Conservation (phyloP, 208 protist genomes). For the Leishmania mexicana region DNA sequence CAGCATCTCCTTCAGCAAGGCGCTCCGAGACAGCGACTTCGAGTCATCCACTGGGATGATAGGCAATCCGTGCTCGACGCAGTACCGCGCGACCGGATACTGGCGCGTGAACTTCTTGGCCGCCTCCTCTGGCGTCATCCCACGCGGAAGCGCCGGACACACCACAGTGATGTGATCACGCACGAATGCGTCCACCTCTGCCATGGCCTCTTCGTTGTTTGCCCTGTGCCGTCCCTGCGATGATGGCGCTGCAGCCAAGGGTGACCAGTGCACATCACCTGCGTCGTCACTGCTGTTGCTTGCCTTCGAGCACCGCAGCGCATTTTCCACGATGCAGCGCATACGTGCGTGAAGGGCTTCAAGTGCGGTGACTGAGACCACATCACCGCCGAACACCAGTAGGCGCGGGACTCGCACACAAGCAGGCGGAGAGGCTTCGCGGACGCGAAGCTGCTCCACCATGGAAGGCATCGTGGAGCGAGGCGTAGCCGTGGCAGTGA, state of each 20-base stretch:
- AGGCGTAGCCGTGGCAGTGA: not conserved
- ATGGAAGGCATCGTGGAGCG: not conserved
- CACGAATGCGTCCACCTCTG: constrained; percentile 34
- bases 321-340: constrained; percentile 38
- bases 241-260: not conserved
- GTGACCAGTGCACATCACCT: not conserved
- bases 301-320: constrained; percentile 11
- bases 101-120: constrained; percentile 57
- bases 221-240: not conserved
- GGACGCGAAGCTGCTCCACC: constrained; percentile 7
- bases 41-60: constrained; percentile 75
- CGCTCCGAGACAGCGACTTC: constrained; percentile 56
- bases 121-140: constrained; percentile 38
- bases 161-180: constrained; percentile 71
- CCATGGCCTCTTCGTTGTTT: constrained; percentile 4
- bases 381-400: constrained; percentile 86
- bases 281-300: not conserved
- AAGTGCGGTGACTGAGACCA: constrained; percentile 74
- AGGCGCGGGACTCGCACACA: constrained; percentile 58
- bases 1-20: constrained; percentile 59
- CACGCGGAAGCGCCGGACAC: constrained; percentile 65
- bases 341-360: constrained; percentile 75
- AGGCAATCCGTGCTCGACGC: constrained; percentile 56
- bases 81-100: constrained; percentile 82
- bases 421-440: not conserved